Base-by-base conservation (phyloP, 352 stramenopile genomes). In the Phytopythium cucurbitacearum region DNA sequence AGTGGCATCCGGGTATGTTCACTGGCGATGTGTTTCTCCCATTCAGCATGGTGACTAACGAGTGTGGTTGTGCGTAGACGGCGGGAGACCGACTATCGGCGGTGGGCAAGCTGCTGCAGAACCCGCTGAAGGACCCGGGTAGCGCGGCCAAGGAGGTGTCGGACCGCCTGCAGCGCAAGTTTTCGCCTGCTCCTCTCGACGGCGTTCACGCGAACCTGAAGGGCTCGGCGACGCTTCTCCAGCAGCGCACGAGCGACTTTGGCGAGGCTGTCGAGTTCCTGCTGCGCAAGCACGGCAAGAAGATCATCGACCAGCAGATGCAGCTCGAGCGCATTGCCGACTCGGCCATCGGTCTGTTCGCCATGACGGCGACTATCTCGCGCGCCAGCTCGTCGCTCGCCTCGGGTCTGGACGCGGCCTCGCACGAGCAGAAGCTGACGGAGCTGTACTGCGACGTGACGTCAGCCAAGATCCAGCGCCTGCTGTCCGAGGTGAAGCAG, bases 281-380 rank as follows among this genome's bases (percentile, higher is more conserved):
- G 44, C 70, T 96, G 36, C 80, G 82, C 52, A 87, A 91, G 62
- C 82, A 96, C 67, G 83, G 81, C 57, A 96, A 96, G 71, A 89
- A 89, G 64, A 79, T 96, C 38, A 71, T 94, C 35, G 71, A 94
- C 53, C 76, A 94, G 67, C 84, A 96, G 74, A 76, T 96, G 69
- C 76, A 93, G 64, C 61, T 94, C 37, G 80, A 90, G 67, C 76
- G 86, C 37, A 82, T 94, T n/a, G 86, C 86, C 9, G 84, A 94
- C 62, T 84, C 81, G 52, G 73, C 83, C 42, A 96, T 94, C 43
- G 65, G 79, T 12, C 60, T 96, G 41, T 94, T 85, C 62, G 82
- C 84, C 45, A 92, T 93, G 78, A 94, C 84, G n/a, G 73, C 84
- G 37, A 93, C 84, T 34, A 92, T 94, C 55, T 92, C 84, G 44